Evolutionary conservation across 2,329 filamentous ascomycete genomes (phyloP), one percentile per base, ranked within the genome.

Genomic region (Botrytis deweyae): DNA sequence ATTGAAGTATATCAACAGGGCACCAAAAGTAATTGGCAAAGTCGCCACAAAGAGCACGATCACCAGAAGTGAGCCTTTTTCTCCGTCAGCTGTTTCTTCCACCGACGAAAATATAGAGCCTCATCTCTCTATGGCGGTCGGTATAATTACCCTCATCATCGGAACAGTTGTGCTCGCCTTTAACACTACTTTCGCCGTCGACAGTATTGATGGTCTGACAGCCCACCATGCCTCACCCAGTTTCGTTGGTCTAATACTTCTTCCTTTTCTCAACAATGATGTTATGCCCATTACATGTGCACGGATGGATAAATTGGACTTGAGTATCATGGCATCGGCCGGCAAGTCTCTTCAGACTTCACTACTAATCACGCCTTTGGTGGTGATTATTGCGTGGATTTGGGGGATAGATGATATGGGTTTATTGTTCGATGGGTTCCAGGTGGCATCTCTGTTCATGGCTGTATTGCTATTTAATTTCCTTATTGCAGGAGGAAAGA

Each of bases 241-340:
- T 2, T 94, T 94, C 77, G 93, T 94, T 77, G 92, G 92, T 84
- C 84, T 93, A 71, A 92, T 93, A 65, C 84, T 93, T 40, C 91
- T 93, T 68, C 91, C 91, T 4, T 93, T 93, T 76, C 91, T 93
- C 49, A 91, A 91, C 44, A 93, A 93, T 78, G 91, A 91, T 2
- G 79, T 92, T 93, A 93, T 92, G 1, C 92, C 92, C 14, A 91
- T 93, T 33, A 90, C 93, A 52, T 91, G 93, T 55, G 92, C 92
- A 0, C 86, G 89, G 75, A 88, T 92, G 82, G 88, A 94, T 83
- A 94, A 91, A 84, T 90, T 91, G 88, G 88, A 90, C 78, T 83
- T 90, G 69, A 89, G 92, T 46, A 92, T 94, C 84, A 90, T 91
- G 92, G 94, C 70, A 92, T 92, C 55, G 91, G 94, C 78, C 92